Evolutionary conservation across 2,329 filamentous ascomycete genomes (phyloP).

Genomic region (Scleromitrula shiraiana): DNA sequence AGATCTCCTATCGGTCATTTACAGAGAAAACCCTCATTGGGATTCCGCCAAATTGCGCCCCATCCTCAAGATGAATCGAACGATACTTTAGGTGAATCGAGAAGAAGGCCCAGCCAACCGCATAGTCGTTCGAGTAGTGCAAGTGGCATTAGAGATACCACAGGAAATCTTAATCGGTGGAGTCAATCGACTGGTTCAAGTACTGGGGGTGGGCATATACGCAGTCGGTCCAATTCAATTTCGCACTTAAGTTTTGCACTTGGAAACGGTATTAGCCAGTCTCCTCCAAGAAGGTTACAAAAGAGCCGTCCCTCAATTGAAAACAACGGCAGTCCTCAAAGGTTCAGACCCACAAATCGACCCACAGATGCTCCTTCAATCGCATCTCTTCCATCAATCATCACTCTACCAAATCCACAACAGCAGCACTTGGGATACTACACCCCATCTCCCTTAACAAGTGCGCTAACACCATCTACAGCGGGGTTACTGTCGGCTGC

Average conservation of each 20-base stretch:
- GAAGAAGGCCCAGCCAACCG: constrained; percentile 28
- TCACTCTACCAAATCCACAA: constrained; percentile 23
- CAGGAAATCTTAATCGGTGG: constrained; percentile 45
- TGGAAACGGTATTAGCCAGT: constrained; percentile 19
- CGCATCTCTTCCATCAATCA: constrained; percentile 25
- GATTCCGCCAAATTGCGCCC: constrained; percentile 9
- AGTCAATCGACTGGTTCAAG: constrained; percentile 45
- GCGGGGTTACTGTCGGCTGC: constrained; percentile 29
- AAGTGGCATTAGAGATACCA: constrained; percentile 29
- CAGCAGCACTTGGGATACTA: constrained; percentile 18
- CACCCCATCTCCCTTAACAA: constrained; percentile 23
- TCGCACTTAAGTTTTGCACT: constrained; percentile 14
- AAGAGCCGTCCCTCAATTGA: constrained; percentile 22
- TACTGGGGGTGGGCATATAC: constrained; percentile 24
- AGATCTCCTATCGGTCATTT: not conserved
- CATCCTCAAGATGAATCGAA: constrained; percentile 8
- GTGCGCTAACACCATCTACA: constrained; percentile 26
- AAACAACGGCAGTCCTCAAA: constrained; percentile 15
- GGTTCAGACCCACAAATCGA: constrained; percentile 12
- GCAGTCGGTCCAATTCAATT: constrained; percentile 9
- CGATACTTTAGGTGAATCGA: constrained; percentile 11
- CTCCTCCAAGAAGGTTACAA: constrained; percentile 21
- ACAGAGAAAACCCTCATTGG: constrained; percentile 6
- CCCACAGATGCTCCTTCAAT: constrained; percentile 13
- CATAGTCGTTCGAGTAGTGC: constrained; percentile 10